Evolutionary conservation across 1,284 basidiomycete species (phyloP).

Genomic region (Vanrija sp.): DNA sequence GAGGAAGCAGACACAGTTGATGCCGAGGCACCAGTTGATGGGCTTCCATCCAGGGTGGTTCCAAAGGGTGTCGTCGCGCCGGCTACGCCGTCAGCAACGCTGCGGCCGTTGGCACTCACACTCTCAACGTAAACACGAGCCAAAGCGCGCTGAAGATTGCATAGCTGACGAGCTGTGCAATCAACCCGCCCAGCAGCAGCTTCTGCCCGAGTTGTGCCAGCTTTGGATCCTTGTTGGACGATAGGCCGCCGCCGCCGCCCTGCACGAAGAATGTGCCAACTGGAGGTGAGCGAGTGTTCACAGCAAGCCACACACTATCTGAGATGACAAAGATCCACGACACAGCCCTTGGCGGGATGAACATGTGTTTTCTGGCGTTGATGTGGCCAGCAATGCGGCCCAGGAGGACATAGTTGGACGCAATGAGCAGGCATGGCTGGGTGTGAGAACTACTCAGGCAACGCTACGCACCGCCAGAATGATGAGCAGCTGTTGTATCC

Average conservation of each 20-base stretch:
- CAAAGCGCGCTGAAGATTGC: constrained; percentile 59
- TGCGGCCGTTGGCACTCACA: constrained; percentile 38
- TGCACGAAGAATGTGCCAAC: constrained; percentile 63
- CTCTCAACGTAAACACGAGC: constrained; percentile 57
- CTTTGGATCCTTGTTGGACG: constrained; percentile 25
- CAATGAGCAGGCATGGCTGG: constrained; percentile 68
- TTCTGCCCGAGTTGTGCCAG: constrained; percentile 36
- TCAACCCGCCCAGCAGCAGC: constrained; percentile 63
- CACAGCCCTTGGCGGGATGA: constrained; percentile 28
- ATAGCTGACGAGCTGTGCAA: constrained; percentile 62
- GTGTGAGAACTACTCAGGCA: neutral
- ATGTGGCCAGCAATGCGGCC: constrained; percentile 61
- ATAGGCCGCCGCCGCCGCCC: constrained; percentile 49
- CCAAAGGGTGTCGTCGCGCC: constrained; percentile 7
- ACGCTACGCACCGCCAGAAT: neutral
- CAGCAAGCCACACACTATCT: constrained; percentile 51
- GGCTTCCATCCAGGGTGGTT: constrained; percentile 55
- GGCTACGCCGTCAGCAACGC: neutral
- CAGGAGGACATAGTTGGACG: constrained; percentile 65
- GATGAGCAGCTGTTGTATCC: neutral
- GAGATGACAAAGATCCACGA: constrained; percentile 42
- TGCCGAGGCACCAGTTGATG: constrained; percentile 55
- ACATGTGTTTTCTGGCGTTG: constrained; percentile 50
- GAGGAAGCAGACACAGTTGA: constrained; percentile 54
- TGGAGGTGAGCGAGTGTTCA: constrained; percentile 2